These are phyloP conservation scores for Ricinus communis DNA, from an alignment of 345 rosid genomes.

Conservation along the genomic window DNA sequence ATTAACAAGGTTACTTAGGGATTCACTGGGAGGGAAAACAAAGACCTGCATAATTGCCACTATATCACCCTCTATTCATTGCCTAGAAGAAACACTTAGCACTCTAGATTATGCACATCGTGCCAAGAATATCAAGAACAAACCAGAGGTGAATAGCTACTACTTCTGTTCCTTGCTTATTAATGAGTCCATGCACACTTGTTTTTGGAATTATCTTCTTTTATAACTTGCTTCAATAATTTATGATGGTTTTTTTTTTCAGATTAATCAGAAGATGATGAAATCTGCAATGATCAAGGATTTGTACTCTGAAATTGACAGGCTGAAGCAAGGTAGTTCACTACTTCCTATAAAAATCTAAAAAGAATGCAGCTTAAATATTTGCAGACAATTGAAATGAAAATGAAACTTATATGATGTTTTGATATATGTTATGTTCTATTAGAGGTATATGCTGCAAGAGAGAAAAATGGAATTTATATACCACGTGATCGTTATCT, in stretches of 20 bases:
- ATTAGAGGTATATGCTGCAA: constrained; percentile 93
- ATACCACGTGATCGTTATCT: constrained; percentile 91
- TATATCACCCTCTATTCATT: constrained; percentile 84
- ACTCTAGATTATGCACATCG: constrained; percentile 98
- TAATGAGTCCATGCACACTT: not conserved
- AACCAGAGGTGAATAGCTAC: constrained; percentile 71
- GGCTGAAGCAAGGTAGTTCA: constrained; percentile 84
- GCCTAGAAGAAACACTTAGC: constrained; percentile 96
- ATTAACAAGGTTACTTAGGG: constrained; percentile 91
- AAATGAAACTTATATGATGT: constrained; percentile 5
- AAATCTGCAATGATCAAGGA: constrained; percentile 96
- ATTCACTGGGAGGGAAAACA: constrained; percentile 96
- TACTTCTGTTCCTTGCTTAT: constrained; percentile 13
- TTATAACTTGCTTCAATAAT: constrained; percentile 17
- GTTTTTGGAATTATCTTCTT: constrained; percentile 11
- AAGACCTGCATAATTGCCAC: constrained; percentile 99
- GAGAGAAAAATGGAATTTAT: constrained; percentile 97
- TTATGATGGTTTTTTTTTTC: constrained; percentile 26
- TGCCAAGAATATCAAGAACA: constrained; percentile 98
- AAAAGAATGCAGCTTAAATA: constrained; percentile 1
- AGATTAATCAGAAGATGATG: constrained; percentile 99
- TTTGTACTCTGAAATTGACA: constrained; percentile 94
- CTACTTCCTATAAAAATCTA: constrained; percentile 15
- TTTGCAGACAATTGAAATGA: not conserved
- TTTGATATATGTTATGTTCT: constrained; percentile 14